These are phyloP conservation scores for Claviceps cyperi DNA, from an alignment of 2,329 filamentous ascomycete genomes.

Conservation along the genomic window DNA sequence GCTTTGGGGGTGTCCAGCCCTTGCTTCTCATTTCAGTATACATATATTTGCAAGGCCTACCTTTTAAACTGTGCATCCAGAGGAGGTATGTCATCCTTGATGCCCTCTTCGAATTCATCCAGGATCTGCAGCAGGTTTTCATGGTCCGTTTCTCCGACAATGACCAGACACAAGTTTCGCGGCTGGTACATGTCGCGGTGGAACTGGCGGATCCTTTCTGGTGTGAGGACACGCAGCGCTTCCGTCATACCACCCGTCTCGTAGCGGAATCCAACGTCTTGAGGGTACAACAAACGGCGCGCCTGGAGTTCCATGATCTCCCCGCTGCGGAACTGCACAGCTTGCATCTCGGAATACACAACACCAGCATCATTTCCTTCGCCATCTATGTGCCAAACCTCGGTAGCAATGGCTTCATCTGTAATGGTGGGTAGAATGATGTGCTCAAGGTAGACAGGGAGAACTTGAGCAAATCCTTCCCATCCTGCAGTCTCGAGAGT, in stretches of 20 bases:
- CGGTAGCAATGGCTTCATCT: constrained; percentile 83
- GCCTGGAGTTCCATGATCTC: constrained; percentile 82
- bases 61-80: constrained; percentile 63
- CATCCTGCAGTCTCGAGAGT: constrained; percentile 90
- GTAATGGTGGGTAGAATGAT: constrained; percentile 82
- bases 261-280: constrained; percentile 84
- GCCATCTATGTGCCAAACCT: constrained; percentile 91
- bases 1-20: too few species aligned
- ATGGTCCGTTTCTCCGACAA: constrained; percentile 87
- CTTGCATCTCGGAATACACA: constrained; percentile 99
- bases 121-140: constrained; percentile 64
- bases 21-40: neutral
- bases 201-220: constrained; percentile 84
- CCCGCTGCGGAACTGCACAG: constrained; percentile 66
- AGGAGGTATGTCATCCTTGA: constrained; percentile 67
- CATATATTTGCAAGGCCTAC: constrained; percentile 12
- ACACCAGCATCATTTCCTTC: constrained; percentile 90
- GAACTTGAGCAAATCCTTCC: constrained; percentile 89
- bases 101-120: constrained; percentile 76
- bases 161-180: constrained; percentile 79
- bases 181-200: constrained; percentile 97
- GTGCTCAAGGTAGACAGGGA: constrained; percentile 92
- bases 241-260: constrained; percentile 98
- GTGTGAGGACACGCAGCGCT: constrained; percentile 68
- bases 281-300: constrained; percentile 69